A percentile compares a stretch with the other conserved stretches of the same genome.
Evolutionary conservation across 1,284 basidiomycete genomes (phyloP).

Genomic region (Cronartium ribicola): DNA sequence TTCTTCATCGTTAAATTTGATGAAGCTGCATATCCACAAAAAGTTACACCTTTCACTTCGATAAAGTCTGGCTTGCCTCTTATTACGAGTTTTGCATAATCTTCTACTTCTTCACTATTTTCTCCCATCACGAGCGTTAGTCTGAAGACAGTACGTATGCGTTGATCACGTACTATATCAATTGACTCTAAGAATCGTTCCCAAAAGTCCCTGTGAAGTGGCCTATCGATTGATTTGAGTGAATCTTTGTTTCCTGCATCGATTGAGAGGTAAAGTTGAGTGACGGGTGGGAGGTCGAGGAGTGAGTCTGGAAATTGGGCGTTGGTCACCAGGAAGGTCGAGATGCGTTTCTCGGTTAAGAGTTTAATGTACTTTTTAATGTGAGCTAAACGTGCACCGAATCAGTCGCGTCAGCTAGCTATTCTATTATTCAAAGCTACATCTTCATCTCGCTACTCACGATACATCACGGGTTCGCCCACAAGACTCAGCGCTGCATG

Average conservation of each 20-base stretch:
- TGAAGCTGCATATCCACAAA: constrained; percentile 42
- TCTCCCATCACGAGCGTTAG: constrained; percentile 43
- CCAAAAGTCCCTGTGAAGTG: constrained; percentile 43
- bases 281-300: constrained; percentile 32
- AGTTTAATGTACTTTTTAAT: constrained; percentile 43
- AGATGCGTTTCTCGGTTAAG: constrained; percentile 37
- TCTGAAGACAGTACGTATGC: constrained; percentile 42
- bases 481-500: constrained; percentile 43
- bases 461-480: constrained; percentile 43
- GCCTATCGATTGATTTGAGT: constrained; percentile 41
- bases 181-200: constrained; percentile 42
- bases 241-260: constrained; percentile 41
- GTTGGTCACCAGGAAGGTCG: constrained; percentile 43
- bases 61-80: constrained; percentile 42
- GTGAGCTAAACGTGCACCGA: constrained; percentile 28
- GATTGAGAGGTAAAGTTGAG: constrained; percentile 43
- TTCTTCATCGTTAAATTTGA: constrained; percentile 43
- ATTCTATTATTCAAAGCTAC: not conserved
- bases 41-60: constrained; percentile 44
- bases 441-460: constrained; percentile 1
- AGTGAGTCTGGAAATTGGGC: constrained; percentile 43
- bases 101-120: constrained; percentile 40
- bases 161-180: constrained; percentile 30
- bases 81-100: constrained; percentile 37
- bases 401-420: not conserved